Evolutionary conservation across 352 stramenopile genomes (phyloP), one percentile per base, ranked within the genome.

Genomic region (Phytophthora megakarya): DNA sequence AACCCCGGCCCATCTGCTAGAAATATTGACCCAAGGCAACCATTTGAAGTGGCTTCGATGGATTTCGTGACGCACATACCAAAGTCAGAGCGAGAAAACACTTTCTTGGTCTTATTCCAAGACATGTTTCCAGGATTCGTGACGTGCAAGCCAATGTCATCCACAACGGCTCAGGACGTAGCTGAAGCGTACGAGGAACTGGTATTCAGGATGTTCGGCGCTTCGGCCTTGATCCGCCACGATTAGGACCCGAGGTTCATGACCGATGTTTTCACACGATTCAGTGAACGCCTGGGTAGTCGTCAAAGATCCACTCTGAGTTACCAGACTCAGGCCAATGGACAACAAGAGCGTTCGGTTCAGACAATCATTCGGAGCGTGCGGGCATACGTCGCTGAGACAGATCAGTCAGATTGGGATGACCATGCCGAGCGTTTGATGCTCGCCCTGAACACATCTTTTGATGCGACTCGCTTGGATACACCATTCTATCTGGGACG

Each of bases 301-400:
- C n/a, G n/a, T n/a, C n/a, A n/a, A n/a, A n/a, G n/a, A n/a, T n/a
- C 47, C 10, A 54, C 47, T 19, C 32, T 54, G 47, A 30, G 16
- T 5, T 54, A 54, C n/a, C 47, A 19, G 3, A 28, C 46, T 3
- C 47, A 54, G 13, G 30, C 47, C 9, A 32, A 32, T 9, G 26
- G 26, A 5, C 26, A 32, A 32, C 9, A 15, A 44, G 47, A 54
- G 21, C 30, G 30, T 5, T 43, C 32, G 5, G 30, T 54, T 0
- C n/a, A 54, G 19, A 54, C 47, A 3, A 9, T n/a, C n/a, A n/a
- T n/a, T n/a, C 44, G 2, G 19, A 44, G 6, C n/a, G 30, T 10
- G 42, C 28, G 16, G 16, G 43, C 19, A 7, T 43, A 54, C 12
- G 18, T 54, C 16, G 18, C 18, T 21, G 32, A 42, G 13, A 1